These are phyloP conservation scores for Lodderomyces jiufengensis DNA, from an alignment of 1,139 yeast genomes.

Conservation along the genomic window DNA sequence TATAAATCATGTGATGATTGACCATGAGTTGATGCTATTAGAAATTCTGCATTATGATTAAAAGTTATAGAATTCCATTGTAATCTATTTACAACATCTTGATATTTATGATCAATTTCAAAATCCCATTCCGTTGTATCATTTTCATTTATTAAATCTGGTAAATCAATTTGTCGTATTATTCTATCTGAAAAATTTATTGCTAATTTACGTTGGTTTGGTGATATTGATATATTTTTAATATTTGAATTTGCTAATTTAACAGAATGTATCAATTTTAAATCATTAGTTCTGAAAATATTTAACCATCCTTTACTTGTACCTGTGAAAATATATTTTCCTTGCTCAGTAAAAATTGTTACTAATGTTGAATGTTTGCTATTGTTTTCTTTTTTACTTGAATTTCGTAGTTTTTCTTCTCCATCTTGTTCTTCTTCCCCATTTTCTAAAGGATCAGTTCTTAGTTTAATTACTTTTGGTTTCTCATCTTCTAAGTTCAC, in stretches of 20 bases:
- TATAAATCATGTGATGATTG: conserved; percentile 84
- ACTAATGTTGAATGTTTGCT: conserved; percentile 31
- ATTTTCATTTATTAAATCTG: conserved; percentile 38
- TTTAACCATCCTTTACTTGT: conserved; percentile 79
- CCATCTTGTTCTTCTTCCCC: conserved; percentile 12
- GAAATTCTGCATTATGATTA: conserved; percentile 76
- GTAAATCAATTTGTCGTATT: conserved; percentile 64
- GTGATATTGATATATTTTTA: conserved; percentile 63
- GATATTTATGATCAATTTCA: conserved; percentile 77
- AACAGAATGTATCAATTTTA: conserved; percentile 42
- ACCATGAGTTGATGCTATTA: conserved; percentile 86
- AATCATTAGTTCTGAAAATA: conserved; percentile 33
- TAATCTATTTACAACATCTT: conserved; percentile 81
- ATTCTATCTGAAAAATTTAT: conserved; percentile 81
- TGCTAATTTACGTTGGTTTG: conserved; percentile 66
- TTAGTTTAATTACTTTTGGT: conserved; percentile 24
- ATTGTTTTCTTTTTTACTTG: conserved; percentile 10
- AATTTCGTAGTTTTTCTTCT: conserved; percentile 18
- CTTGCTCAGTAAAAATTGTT: conserved; percentile 39
- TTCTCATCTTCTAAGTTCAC: conserved; percentile 42
- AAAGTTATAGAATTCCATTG: conserved; percentile 87
- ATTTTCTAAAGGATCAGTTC: conserved; percentile 24
- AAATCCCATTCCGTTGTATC: conserved; percentile 47
- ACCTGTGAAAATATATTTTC: conserved; percentile 61
- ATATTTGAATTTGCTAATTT: conserved; percentile 68